A percentile compares a stretch with the other conserved stretches of the same genome.
Conservation (phyloP, 202 grass and related monocot genomes). For the Digitaria exilis region DNA sequence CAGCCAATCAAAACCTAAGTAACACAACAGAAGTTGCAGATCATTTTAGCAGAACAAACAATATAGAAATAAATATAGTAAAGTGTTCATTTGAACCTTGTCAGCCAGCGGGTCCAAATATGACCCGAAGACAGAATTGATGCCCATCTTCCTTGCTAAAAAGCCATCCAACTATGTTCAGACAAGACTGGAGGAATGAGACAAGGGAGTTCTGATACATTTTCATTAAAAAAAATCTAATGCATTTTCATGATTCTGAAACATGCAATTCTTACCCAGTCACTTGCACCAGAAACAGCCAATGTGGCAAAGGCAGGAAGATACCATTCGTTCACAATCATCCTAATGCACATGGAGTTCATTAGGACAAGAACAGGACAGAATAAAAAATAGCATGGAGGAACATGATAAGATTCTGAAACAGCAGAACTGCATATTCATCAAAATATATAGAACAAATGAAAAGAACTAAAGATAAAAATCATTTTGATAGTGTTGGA, state of each 20-base stretch:
- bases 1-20: slow-evolving; percentile 82
- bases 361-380: slow-evolving; percentile 27
- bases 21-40: slow-evolving; percentile 37
- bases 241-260: slow-evolving; percentile 25
- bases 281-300: slow-evolving; percentile 81
- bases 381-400: slow-evolving; percentile 27
- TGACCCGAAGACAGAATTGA: slow-evolving; percentile 88
- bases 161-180: slow-evolving; percentile 85
- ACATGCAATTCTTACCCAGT: slow-evolving; percentile 72
- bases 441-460: neutral
- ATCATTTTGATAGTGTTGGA: neutral
- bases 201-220: neutral
- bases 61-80: slow-evolving; percentile 29
- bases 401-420: slow-evolving; percentile 11
- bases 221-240: neutral
- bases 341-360: slow-evolving; percentile 50
- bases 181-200: slow-evolving; percentile 39
- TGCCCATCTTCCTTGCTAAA: slow-evolving; percentile 96
- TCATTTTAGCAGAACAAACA: slow-evolving; percentile 24
- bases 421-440: neutral
- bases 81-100: slow-evolving; percentile 62
- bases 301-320: slow-evolving; percentile 85
- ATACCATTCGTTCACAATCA: slow-evolving; percentile 92
- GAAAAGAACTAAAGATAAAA: neutral
- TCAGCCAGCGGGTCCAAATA: slow-evolving; percentile 97